A percentile compares a stretch with the other conserved stretches of the same genome.
Conservation (phyloP, 2,329 filamentous ascomycete species). For the Sclerotinia minor region DNA sequence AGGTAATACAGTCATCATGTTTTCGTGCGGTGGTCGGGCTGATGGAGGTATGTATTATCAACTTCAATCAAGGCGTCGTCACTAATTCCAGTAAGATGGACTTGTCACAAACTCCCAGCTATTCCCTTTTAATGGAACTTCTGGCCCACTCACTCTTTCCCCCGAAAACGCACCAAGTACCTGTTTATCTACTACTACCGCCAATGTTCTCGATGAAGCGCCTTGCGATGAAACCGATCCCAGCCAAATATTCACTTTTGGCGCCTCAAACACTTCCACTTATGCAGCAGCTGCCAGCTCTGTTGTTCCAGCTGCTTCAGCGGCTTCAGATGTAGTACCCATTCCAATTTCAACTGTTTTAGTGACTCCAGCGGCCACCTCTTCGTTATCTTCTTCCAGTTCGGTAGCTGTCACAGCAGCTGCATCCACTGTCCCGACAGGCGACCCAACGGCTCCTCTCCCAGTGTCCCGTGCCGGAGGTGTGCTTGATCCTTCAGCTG, state of each 20-base stretch:
- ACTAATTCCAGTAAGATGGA: conserved; percentile 7
- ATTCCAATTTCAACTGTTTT: neutral
- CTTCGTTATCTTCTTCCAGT: neutral
- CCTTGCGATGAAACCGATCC: conserved; percentile 45
- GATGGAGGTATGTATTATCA: conserved; percentile 19
- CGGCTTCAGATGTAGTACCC: neutral
- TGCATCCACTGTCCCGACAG: conserved; percentile 1
- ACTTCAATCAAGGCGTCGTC: neutral
- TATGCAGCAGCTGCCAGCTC: neutral
- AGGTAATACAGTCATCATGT: conserved; percentile 56
- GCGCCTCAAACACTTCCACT: conserved; percentile 16
- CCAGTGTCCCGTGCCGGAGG: conserved; percentile 19
- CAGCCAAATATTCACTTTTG: conserved; percentile 47
- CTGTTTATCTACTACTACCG: conserved; percentile 47
- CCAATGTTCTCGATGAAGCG: conserved; percentile 46
- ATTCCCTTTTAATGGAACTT: conserved; percentile 24
- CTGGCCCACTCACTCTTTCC: conserved; percentile 46
- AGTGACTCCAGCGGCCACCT: neutral
- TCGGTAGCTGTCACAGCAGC: neutral
- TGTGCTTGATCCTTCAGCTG: conserved; percentile 20
- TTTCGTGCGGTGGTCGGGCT: conserved; percentile 42
- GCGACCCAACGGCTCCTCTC: conserved; percentile 1
- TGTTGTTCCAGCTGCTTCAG: neutral
- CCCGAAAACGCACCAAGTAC: conserved; percentile 48
- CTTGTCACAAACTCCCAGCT: conserved; percentile 23